These are phyloP conservation scores for Fusarium transvaalense DNA, from an alignment of 2,329 filamentous ascomycete species.

Conservation along the genomic window DNA sequence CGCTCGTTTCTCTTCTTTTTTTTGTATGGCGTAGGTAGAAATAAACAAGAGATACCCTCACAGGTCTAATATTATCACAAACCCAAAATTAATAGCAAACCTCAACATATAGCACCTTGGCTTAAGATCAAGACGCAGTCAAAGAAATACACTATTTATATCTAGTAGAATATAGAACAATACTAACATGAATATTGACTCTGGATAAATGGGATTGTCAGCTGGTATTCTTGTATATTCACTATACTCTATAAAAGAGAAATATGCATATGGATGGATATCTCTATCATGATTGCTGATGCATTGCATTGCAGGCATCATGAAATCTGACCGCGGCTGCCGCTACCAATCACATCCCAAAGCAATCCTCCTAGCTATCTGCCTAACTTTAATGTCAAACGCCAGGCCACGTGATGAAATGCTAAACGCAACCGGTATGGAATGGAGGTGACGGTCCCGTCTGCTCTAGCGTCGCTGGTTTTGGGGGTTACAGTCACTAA, in stretches of 20 bases:
- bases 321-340: conserved; percentile 35
- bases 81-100: neutral
- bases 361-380: conserved; percentile 8
- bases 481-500: conserved; percentile 22
- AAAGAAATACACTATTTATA: neutral
- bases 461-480: conserved; percentile 8
- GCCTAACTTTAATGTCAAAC: conserved; percentile 19
- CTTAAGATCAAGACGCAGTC: neutral
- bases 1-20: neutral
- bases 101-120: neutral
- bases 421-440: conserved; percentile 1
- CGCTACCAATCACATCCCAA: conserved; percentile 20
- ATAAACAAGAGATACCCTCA: conserved; percentile 44
- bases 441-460: neutral
- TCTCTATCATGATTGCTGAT: neutral
- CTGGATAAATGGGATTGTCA: neutral
- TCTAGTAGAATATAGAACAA: neutral
- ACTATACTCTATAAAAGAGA: neutral
- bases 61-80: neutral
- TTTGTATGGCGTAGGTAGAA: conserved; percentile 43
- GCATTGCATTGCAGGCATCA: neutral
- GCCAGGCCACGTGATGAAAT: conserved; percentile 44
- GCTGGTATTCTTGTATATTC: neutral
- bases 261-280: neutral
- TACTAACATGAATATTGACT: neutral